Conservation (phyloP, 2,329 filamentous ascomycete species). For the Gaeumannomyces tritici region DNA sequence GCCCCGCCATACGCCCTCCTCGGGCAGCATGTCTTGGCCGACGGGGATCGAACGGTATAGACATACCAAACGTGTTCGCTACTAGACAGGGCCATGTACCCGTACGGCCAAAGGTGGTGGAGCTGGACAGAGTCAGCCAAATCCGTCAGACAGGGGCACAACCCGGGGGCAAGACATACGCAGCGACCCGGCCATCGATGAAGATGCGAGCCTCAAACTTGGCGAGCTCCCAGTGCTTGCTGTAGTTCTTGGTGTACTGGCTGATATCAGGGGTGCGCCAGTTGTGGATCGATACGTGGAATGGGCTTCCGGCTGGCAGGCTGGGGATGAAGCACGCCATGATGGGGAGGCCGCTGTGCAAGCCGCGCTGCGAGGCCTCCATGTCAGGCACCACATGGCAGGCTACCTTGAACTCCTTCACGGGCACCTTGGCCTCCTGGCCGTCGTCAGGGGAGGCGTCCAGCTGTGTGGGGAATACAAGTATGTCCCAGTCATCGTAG, state of each 20-base stretch:
- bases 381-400: constrained; percentile 58
- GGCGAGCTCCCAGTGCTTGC: constrained; percentile 44
- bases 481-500: constrained; percentile 78
- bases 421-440: constrained; percentile 51
- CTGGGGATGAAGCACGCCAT: constrained; percentile 65
- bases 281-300: constrained; percentile 66
- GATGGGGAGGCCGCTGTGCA: constrained; percentile 46
- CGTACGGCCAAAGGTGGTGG: constrained; percentile 41
- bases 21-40: no score
- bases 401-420: constrained; percentile 74
- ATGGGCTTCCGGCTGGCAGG: constrained; percentile 45
- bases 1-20: no score
- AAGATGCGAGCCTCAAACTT: constrained; percentile 59
- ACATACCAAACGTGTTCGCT: constrained; percentile 32
- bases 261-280: constrained; percentile 57
- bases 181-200: constrained; percentile 55
- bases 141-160: background rate
- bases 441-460: constrained; percentile 1
- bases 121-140: constrained; percentile 27
- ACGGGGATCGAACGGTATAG: no score
- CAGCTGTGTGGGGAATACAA: constrained; percentile 55
- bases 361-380: constrained; percentile 37
- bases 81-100: constrained; percentile 41
- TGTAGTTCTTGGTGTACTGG: constrained; percentile 44
- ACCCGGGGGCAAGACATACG: constrained; percentile 29